These are phyloP conservation scores for Angophora floribunda DNA, from an alignment of 345 rosid species.

Conservation along the genomic window DNA sequence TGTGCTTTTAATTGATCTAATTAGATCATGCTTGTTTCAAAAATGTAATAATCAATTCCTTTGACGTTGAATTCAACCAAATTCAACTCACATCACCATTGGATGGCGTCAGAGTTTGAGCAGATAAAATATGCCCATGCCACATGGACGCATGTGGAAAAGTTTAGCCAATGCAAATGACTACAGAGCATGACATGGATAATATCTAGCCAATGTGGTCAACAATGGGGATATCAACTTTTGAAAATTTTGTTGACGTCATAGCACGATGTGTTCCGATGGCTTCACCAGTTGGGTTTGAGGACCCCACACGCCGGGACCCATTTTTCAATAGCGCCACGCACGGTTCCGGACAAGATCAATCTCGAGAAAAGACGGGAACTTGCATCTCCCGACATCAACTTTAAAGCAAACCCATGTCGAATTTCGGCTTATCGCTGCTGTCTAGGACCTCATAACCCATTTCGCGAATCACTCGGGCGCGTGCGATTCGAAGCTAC, in stretches of 20 bases:
- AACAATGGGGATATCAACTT: too few relatives aligned
- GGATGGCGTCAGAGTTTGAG: neutral
- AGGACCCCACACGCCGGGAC: neutral
- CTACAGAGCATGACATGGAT: neutral
- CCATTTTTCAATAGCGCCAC: neutral
- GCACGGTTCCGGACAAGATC: neutral
- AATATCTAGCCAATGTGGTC: neutral
- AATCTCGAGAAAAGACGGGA: neutral
- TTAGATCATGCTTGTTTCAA: neutral
- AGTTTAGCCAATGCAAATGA: neutral
- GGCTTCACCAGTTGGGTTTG: too few relatives aligned
- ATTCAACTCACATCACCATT: neutral
- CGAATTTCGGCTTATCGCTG: constrained; percentile 25
- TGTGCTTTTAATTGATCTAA: neutral
- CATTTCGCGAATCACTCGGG: constrained; percentile 17
- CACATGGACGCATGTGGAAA: neutral
- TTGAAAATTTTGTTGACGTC: neutral
- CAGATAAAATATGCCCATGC: neutral
- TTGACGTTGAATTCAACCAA: neutral
- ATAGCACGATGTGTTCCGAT: neutral
- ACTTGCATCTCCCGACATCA: neutral
- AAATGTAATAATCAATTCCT: neutral
- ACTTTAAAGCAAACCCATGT: neutral
- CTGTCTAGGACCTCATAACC: constrained; percentile 35
- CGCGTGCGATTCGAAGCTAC: neutral